Evolutionary conservation across 139 green algal genomes (phyloP).

Genomic region (Asterochloris sp.): DNA sequence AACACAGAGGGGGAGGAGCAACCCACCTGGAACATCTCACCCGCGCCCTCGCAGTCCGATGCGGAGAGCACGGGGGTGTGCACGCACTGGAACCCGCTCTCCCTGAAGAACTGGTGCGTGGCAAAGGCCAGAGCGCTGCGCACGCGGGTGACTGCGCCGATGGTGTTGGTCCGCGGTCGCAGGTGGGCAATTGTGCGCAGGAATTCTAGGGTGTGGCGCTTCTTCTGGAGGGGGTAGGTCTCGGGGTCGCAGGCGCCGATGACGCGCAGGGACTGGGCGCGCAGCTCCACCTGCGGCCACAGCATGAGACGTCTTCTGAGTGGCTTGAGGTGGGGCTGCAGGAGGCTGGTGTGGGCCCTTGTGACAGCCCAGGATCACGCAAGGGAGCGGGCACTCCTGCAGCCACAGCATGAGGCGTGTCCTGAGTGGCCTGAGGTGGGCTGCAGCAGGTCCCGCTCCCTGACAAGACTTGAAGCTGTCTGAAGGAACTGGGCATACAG

Average conservation of each 20-base stretch:
- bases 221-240: constrained; percentile 96
- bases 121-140: constrained; percentile 93
- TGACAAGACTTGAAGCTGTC: no score
- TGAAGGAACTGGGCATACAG: no score
- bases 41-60: constrained; percentile 94
- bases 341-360: no score
- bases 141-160: constrained; percentile 90
- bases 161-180: constrained; percentile 88
- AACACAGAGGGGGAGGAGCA: neutral
- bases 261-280: constrained; percentile 72
- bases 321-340: no score
- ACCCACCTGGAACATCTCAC: constrained; percentile 98
- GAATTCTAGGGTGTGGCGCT: constrained; percentile 95
- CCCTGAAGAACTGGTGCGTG: constrained; percentile 93
- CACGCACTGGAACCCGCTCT: constrained; percentile 92
- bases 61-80: constrained; percentile 96
- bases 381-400: no score
- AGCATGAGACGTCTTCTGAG: no score
- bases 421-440: no score
- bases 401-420: no score
- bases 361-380: no score
- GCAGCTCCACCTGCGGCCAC: constrained; percentile 71
- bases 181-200: constrained; percentile 43
- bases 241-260: constrained; percentile 79
- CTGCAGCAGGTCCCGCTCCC: no score